Evolutionary conservation across 106 monocot species (phyloP), one percentile per base, ranked within the genome.

Genomic region (Dactylorhiza incarnata): DNA sequence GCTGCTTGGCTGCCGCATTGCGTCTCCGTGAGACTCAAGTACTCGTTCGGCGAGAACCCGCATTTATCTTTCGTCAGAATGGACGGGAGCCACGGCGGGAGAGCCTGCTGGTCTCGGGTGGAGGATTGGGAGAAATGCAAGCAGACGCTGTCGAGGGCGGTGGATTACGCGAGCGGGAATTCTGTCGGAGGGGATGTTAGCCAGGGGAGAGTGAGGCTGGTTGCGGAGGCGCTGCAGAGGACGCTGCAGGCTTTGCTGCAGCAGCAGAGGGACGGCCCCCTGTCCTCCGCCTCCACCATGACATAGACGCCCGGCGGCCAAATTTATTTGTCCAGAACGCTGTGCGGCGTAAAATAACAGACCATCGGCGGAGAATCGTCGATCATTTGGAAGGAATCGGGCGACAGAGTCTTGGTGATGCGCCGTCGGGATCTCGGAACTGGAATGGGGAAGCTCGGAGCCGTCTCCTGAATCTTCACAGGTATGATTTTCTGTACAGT

Each of bases 1-100:
- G 99, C 94, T 68, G 94, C 99, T 20, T 99, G 99, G 99, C 63
- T 99, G n/a, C 89, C 94, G 2, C 90, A 99, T 61, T 99, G 99
- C 81, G 90, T 94, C 9, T 94, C 94, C 2, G 86, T 92, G 74
- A 83, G 88, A 67, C 79, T 99, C 9, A 89, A 82, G 54, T 99
- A 82, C 74, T 85, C 83, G 10, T 99, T 94, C 81, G 91, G 91
- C 43, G 99, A 99, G 25, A 89, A 52, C 71, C 37, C 79, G 22
- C 86, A 90, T 78, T 26, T 99, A 43, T 88, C 99, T 50, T 89
- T 88, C 63, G 56, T 99, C 65, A 82, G 84, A 48, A 83, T 94
- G 86, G 87, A 92, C 26, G 99, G 99, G 46, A 99, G 99, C 75
- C 99, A 99, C 82, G 94, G 94, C n/a, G 94, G 99, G 14, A 84